Evolutionary conservation across 495 filamentous ascomycete species (phyloP), one percentile per base, ranked within the genome.

Genomic region (Hamigera avellanea): DNA sequence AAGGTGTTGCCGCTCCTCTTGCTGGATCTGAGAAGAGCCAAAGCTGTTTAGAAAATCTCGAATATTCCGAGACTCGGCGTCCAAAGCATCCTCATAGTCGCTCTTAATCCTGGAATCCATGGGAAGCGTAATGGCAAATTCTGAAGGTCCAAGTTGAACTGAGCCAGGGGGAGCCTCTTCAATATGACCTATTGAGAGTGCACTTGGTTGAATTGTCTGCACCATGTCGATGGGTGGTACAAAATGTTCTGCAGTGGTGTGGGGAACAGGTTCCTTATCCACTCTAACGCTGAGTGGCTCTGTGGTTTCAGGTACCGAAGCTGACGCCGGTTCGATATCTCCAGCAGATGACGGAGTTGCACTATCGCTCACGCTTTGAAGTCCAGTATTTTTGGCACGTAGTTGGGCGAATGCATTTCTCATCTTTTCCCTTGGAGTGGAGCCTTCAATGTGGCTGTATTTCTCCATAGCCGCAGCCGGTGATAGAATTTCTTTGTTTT

Each of bases 71-170:
- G 53, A 38, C 12, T 55, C 53, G 17, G 48, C 44, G 9, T 37
- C 27, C 16, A 66, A 26, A 1, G 59, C 50, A n/a, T 46, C 41
- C 32, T 65, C 59, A 38, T 68, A 68, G 32, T 61, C 55, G 42
- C 62, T 59, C 37, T 64, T 65, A 3, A 66, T 50, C 19, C 62
- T 50, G 8, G 62, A 62, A 42, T 68, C 62, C 57, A 68, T 66
- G 0, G 64, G 62, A 32, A 68, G 56, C 10, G 59, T 52, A 0
- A 68, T 45, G 14, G 64, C 62, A 39, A 62, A 68, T 35, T 68
- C 64, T 3, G 54, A 54, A 13, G 59, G 53, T 1, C 64, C 62
- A 37, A 68, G 59, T 14, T 50, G 42, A 18, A 68, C 38, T 13
- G 62, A 59, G n/a, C 64, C 64, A 5, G 59, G 61, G 7, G 35